Evolutionary conservation across 345 rosid species (phyloP).

Genomic region (Dovyalis caffra): DNA sequence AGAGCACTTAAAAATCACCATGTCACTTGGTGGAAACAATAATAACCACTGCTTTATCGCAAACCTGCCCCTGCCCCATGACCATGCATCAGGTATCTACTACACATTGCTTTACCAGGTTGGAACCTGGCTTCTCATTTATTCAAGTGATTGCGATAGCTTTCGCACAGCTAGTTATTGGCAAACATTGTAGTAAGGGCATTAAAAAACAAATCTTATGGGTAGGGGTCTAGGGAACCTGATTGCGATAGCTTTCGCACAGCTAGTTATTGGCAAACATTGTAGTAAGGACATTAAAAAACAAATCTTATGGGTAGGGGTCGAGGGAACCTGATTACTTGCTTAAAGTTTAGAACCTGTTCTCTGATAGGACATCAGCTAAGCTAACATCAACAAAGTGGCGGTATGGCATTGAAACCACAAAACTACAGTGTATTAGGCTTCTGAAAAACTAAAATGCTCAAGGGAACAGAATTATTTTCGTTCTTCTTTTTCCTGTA

Average conservation of each 20-base stretch:
- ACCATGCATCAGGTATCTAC: background rate
- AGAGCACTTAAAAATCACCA: background rate
- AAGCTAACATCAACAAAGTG: background rate
- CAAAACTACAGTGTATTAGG: background rate
- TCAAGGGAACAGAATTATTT: too few species aligned
- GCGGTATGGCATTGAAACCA: background rate
- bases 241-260: too few species aligned
- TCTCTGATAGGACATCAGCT: background rate
- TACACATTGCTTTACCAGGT: too few species aligned
- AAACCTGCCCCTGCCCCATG: too few species aligned
- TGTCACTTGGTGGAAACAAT: background rate
- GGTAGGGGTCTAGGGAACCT: background rate
- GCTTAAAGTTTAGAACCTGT: background rate
- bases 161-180: background rate
- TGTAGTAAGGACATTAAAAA: background rate
- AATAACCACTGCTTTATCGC: too few species aligned
- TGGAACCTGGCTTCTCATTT: too few species aligned
- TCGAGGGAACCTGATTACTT: background rate
- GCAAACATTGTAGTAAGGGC: background rate
- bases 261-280: background rate
- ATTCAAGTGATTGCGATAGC: too few species aligned
- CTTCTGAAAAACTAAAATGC: background rate
- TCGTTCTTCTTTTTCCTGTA: too few species aligned
- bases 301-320: background rate
- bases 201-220: background rate